phyloP scores from a whole-genome alignment of 441 rosid species.

The Pelargonium australe region DNA sequence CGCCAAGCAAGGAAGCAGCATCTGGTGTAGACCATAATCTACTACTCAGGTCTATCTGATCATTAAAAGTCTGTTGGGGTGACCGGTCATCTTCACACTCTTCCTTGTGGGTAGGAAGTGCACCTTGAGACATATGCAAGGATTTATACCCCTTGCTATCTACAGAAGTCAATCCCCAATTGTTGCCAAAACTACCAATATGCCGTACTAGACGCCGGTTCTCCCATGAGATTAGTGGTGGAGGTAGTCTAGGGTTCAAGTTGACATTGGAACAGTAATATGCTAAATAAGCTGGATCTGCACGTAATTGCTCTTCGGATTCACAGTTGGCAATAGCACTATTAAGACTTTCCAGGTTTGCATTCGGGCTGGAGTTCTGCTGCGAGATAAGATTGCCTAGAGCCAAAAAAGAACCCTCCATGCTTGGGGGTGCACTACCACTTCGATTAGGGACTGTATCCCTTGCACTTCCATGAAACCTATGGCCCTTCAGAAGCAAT shows the following conservation, averaged over 20 bases:
- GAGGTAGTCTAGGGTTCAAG: conserved; percentile 40
- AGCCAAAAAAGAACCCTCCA: conserved; percentile 55
- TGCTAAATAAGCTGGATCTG: conserved; percentile 29
- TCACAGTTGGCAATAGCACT: conserved; percentile 17
- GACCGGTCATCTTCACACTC: conserved; percentile 46
- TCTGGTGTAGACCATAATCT: conserved; percentile 23
- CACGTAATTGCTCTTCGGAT: conserved; percentile 28
- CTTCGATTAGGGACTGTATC: conserved; percentile 45
- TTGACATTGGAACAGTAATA: conserved; percentile 25
- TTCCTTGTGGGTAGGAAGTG: conserved; percentile 59
- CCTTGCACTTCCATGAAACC: conserved; percentile 24
- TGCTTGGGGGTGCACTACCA: conserved; percentile 65
- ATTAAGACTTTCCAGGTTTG: conserved; percentile 23
- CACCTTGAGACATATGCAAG: conserved; percentile 30
- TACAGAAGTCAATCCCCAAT: conserved; percentile 28
- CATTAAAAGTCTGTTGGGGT: conserved; percentile 26
- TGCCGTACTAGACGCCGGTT: conserved; percentile 21
- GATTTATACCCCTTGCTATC: conserved; percentile 24
- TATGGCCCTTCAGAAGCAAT: conserved; percentile 23
- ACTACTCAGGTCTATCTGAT: conserved; percentile 21
- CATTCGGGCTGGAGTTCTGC: conserved; percentile 22
- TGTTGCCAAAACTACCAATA: conserved; percentile 35
- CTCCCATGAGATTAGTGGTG: conserved; percentile 35
- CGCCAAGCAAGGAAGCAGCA: conserved; percentile 22
- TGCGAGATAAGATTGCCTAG: conserved; percentile 36